A percentile compares a stretch with the other conserved stretches of the same genome.
These are phyloP conservation scores for Sophora flavescens DNA, from an alignment of 306 rosid species.

Conservation along the genomic window DNA sequence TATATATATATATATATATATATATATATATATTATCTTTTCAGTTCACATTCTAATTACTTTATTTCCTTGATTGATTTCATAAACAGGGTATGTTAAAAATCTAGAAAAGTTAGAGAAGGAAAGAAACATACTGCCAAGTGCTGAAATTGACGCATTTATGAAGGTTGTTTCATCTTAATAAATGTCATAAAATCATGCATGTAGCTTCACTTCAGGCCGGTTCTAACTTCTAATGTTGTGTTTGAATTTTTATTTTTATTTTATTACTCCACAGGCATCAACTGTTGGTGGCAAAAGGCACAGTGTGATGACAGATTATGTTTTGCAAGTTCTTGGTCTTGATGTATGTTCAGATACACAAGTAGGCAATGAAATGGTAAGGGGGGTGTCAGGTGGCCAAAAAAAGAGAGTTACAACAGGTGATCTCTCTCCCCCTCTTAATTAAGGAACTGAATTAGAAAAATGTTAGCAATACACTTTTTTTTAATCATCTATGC, in stretches of 20 bases:
- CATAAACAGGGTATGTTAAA: slow-evolving; percentile 54
- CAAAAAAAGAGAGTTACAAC: slow-evolving; percentile 93
- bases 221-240: slow-evolving; percentile 25
- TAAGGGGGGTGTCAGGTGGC: slow-evolving; percentile 91
- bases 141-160: slow-evolving; percentile 83
- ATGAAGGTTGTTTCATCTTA: slow-evolving; percentile 70
- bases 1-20: too few relatives aligned
- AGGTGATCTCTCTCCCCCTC: slow-evolving; percentile 57
- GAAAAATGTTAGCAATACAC: too few relatives aligned
- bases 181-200: slow-evolving; percentile 3
- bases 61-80: slow-evolving; percentile 14
- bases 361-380: slow-evolving; percentile 83
- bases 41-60: neutral
- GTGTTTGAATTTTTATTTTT: slow-evolving; percentile 29
- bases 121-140: slow-evolving; percentile 70
- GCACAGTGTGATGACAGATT: slow-evolving; percentile 82
- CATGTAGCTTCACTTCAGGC: neutral
- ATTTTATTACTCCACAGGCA: slow-evolving; percentile 63
- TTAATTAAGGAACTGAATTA: neutral
- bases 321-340: slow-evolving; percentile 82
- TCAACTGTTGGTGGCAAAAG: slow-evolving; percentile 72
- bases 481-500: too few relatives aligned
- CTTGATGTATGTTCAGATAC: slow-evolving; percentile 88
- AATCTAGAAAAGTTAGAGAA: slow-evolving; percentile 60
- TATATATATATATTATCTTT: too few relatives aligned